Percentiles rank a stretch among this genome's conserved stretches.
These are phyloP conservation scores for Fomitopsis schrenkii DNA, from an alignment of 1,284 basidiomycete genomes.

Conservation along the genomic window DNA sequence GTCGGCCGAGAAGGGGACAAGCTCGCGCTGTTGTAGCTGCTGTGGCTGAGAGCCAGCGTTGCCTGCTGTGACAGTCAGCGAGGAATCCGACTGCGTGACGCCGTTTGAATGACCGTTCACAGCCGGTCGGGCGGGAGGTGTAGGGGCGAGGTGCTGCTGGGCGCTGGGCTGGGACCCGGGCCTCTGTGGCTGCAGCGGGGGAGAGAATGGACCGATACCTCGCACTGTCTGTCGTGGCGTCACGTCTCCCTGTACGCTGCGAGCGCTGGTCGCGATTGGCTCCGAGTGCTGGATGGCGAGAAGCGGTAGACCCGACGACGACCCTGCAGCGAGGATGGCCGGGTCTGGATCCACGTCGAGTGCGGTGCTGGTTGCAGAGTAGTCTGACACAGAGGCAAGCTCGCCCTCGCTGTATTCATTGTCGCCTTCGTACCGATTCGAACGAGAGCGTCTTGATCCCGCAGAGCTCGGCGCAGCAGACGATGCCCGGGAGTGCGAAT, in stretches of 20 bases:
- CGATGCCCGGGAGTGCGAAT: conserved; percentile 41
- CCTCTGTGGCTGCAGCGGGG: conserved; percentile 8
- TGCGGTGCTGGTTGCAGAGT: conserved; percentile 39
- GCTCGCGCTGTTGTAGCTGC: conserved; percentile 17
- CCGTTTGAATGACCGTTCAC: conserved; percentile 4
- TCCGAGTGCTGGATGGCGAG: conserved; percentile 11
- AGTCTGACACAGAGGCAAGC: conserved; percentile 32
- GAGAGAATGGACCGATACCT: conserved; percentile 27
- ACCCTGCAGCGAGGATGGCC: conserved; percentile 24
- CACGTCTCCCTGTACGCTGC: conserved; percentile 38
- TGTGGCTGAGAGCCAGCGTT: conserved; percentile 6
- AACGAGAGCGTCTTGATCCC: conserved; percentile 36
- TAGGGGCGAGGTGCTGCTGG: conserved; percentile 7
- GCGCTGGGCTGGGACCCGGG: not conserved
- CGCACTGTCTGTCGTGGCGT: conserved; percentile 42
- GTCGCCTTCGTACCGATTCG: conserved; percentile 56
- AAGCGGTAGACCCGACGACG: conserved; percentile 23
- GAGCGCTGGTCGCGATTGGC: not conserved
- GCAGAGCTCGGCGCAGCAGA: conserved; percentile 43
- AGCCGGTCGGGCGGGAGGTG: not conserved
- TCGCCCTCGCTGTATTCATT: conserved; percentile 32
- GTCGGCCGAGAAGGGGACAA: conserved; percentile 56
- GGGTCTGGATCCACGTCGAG: conserved; percentile 33
- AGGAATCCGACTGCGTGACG: conserved; percentile 7
- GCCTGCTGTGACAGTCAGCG: conserved; percentile 9